Conservation (phyloP, 768 basidiomycete genomes). For the Xanthoconium purpureum region DNA sequence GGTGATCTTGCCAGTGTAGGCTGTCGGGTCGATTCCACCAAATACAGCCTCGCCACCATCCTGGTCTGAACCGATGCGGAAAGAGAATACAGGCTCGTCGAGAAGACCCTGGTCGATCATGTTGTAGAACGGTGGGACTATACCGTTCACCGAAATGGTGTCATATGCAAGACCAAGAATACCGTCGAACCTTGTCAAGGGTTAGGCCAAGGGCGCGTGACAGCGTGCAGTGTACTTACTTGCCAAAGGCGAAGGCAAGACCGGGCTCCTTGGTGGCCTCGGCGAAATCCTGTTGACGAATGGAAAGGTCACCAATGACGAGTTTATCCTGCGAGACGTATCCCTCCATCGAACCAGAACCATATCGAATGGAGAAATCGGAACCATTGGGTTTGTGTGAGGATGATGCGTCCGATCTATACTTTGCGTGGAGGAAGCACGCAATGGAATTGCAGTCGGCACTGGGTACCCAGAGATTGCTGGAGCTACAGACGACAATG, state of each 20-base stretch:
- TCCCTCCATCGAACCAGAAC: conserved; percentile 95
- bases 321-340: conserved; percentile 85
- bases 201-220: not conserved
- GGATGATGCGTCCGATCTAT: conserved; percentile 73
- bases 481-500: conserved; percentile 50
- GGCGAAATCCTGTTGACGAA: conserved; percentile 82
- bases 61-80: conserved; percentile 86
- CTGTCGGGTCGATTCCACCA: conserved; percentile 77
- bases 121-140: conserved; percentile 91
- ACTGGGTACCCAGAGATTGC: conserved; percentile 95
- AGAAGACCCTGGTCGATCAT: conserved; percentile 83
- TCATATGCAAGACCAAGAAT: conserved; percentile 93
- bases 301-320: conserved; percentile 75
- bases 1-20: conserved; percentile 75
- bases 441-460: conserved; percentile 79
- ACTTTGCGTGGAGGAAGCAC: conserved; percentile 93
- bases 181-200: conserved; percentile 75
- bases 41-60: conserved; percentile 92
- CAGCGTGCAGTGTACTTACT: conserved; percentile 46
- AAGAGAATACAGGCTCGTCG: conserved; percentile 87
- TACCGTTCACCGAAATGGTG: conserved; percentile 91
- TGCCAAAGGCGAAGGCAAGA: conserved; percentile 94
- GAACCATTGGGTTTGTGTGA: conserved; percentile 90
- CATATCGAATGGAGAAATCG: conserved; percentile 88
- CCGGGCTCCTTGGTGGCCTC: conserved; percentile 97